Conservation (phyloP, 257 asterid genomes). For the Nicotiana benthamiana region DNA sequence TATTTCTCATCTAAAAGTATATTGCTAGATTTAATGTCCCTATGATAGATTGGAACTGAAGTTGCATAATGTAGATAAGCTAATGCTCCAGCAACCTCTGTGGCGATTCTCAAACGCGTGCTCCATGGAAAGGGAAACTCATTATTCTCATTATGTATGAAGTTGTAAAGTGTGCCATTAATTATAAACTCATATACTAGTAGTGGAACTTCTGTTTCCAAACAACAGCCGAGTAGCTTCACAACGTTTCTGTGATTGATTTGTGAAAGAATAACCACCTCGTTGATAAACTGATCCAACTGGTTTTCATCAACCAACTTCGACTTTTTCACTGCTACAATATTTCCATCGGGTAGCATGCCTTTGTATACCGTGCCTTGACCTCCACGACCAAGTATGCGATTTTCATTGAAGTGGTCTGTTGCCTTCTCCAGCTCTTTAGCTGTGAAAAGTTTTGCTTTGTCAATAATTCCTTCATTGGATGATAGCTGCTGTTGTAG, state of each 20-base stretch:
- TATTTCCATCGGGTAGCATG: constrained; percentile 14
- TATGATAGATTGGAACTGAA: constrained; percentile 8
- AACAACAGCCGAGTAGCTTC: constrained; percentile 16
- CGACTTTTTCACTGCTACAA: constrained; percentile 15
- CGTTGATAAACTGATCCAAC: constrained; percentile 14
- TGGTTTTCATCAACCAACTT: not conserved
- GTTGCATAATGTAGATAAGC: constrained; percentile 10
- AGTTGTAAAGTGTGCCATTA: constrained; percentile 1
- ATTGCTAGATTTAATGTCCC: constrained; percentile 15
- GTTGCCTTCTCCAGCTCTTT: constrained; percentile 20
- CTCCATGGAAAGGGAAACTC: constrained; percentile 8
- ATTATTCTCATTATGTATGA: not conserved
- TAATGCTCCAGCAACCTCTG: constrained; percentile 12
- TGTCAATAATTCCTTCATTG: constrained; percentile 13
- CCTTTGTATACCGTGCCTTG: constrained; percentile 15
- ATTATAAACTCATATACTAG: constrained; percentile 6
- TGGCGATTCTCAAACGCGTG: constrained; percentile 5
- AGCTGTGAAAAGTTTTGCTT: constrained; percentile 15
- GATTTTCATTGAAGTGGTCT: constrained; percentile 15
- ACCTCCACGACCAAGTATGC: constrained; percentile 17
- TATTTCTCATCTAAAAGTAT: constrained; percentile 12
- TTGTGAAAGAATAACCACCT: constrained; percentile 15
- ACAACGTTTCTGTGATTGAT: constrained; percentile 16
- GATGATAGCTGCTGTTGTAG: constrained; percentile 13
- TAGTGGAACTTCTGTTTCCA: constrained; percentile 16